Base-by-base conservation (phyloP, 768 basidiomycete species). In the Flagelloscypha sp. region DNA sequence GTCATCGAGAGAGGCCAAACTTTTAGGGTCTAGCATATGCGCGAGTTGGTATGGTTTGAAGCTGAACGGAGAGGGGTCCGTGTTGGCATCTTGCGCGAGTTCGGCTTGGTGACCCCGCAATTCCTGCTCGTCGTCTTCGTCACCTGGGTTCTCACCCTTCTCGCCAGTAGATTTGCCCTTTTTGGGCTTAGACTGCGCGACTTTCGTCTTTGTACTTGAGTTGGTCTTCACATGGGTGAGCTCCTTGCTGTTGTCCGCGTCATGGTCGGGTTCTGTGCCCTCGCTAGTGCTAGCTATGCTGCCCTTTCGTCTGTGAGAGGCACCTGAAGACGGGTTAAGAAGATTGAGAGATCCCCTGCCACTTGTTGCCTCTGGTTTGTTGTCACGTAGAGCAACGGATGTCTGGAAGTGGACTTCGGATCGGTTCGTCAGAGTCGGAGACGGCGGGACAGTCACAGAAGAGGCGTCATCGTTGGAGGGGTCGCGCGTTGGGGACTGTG, bases 21-120 rank as follows among this genome's bases (percentile, higher is more conserved):
- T 80, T 60, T 95, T 97, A 7, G 92, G 90, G 53, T 98, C 93
- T 24, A 98, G 76, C 35, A 95, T 72, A 41, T 76, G 74, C 1
- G 93, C 93, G 11, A 97, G 77, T 33, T 70, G 63, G 41, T 68
- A 73, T 0, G 93, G 87, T 37, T 76, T 78, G 49, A 79, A 79
- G 8, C 50, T 53, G 56, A 94, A 95, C 0, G 88, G 86, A 1
- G 72, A 56, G 1, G 80, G 74, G 52, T 92, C 72, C 4, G 42
- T 48, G 39, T 67, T 65, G 12, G 58, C 52, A 42, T 72, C 69
- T 42, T 68, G 63, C 6, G 48, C 40, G 19, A 57, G 41, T 18
- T 58, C 55, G 6, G 46, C 43, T 44, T 65, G 58, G 27, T 62
- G 56, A 0, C 56, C 37, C 6, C 59, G 59, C 27, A 52, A 43